A percentile compares a stretch with the other conserved stretches of the same genome.
Conservation (phyloP, 148 eudicot species). For the Euryodendron excelsum region DNA sequence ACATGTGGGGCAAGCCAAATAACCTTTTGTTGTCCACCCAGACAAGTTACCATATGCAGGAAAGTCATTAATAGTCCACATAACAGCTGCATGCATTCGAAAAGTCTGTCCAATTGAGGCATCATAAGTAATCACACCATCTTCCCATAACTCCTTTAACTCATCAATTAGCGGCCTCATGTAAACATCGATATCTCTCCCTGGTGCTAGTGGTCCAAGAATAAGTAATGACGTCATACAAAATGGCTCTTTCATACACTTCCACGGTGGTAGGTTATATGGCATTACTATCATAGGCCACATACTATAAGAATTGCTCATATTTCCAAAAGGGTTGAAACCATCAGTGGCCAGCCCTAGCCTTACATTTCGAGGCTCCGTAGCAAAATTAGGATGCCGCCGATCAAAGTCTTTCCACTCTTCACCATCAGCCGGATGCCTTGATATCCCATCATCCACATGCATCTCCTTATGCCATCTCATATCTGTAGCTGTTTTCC, state of each 20-base stretch:
- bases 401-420: slow-evolving; percentile 17
- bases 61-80: slow-evolving; percentile 10
- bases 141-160: not conserved
- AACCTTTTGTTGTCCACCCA: not conserved
- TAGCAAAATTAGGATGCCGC: not conserved
- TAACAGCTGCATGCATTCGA: not conserved
- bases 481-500: not conserved
- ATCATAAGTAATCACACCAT: not conserved
- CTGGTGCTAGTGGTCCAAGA: not conserved
- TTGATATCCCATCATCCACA: not conserved
- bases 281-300: slow-evolving; percentile 16
- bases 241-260: slow-evolving; percentile 16
- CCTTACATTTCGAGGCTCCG: slow-evolving; percentile 10
- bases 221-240: slow-evolving; percentile 11
- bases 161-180: not conserved
- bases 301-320: slow-evolving; percentile 5
- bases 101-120: not conserved
- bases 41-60: not conserved
- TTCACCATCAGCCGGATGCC: slow-evolving; percentile 11
- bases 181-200: not conserved
- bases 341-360: slow-evolving; percentile 14
- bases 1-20: not conserved
- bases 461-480: not conserved
- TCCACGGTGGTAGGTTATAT: slow-evolving; percentile 16
- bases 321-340: slow-evolving; percentile 18